Percentiles rank a stretch among this genome's conserved stretches.
Evolutionary conservation across 2,329 filamentous ascomycete genomes (phyloP).

Genomic region (Pseudogymnoascus pannorum): DNA sequence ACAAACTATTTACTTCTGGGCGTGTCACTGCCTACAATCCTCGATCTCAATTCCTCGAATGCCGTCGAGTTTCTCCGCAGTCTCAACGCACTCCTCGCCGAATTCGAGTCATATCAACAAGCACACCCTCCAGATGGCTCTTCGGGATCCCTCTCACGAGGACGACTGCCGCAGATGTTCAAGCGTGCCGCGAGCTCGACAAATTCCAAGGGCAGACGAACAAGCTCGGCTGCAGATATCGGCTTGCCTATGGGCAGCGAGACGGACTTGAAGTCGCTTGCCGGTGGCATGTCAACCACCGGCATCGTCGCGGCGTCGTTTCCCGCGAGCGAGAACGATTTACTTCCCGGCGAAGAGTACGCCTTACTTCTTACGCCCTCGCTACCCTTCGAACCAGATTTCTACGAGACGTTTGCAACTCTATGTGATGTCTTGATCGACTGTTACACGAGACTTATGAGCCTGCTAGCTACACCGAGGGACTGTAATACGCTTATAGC

Average conservation of each 20-base stretch:
- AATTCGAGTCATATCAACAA: conserved; percentile 91
- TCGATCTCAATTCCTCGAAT: conserved; percentile 77
- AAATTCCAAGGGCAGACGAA: conserved; percentile 48
- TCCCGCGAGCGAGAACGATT: conserved; percentile 53
- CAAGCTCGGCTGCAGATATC: conserved; percentile 53
- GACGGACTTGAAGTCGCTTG: conserved; percentile 39
- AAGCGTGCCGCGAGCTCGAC: conserved; percentile 47
- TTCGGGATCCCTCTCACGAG: conserved; percentile 64
- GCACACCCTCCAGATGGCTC: conserved; percentile 72
- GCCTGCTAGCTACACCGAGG: conserved; percentile 66
- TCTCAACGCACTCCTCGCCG: conserved; percentile 74
- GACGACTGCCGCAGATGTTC: conserved; percentile 78
- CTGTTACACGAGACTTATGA: conserved; percentile 73
- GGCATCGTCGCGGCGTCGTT: conserved; percentile 35
- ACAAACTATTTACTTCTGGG: conserved; percentile 92
- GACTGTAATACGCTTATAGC: conserved; percentile 64
- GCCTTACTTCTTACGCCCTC: conserved; percentile 82
- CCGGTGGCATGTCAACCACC: conserved; percentile 32
- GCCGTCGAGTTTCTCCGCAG: conserved; percentile 81
- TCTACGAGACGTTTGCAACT: conserved; percentile 92
- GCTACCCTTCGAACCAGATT: conserved; percentile 92
- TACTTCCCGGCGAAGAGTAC: conserved; percentile 80
- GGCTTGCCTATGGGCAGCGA: conserved; percentile 43
- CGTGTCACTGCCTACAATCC: conserved; percentile 78
- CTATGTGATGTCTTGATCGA: conserved; percentile 94